These are phyloP conservation scores for Dendrobium huoshanense DNA, from an alignment of 106 monocot species.

Conservation along the genomic window DNA sequence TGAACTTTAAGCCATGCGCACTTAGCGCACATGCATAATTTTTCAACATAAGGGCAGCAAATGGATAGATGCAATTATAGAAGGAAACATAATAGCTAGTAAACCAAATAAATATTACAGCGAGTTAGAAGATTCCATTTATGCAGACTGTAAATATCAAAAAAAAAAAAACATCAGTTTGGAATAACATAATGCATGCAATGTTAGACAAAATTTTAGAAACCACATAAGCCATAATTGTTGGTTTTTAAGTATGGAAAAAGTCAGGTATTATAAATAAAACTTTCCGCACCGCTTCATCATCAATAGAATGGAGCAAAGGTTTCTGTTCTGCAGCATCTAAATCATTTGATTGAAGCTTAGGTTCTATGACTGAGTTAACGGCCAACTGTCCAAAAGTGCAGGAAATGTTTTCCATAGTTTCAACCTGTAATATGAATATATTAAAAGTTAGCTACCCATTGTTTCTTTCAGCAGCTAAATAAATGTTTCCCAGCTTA, in stretches of 20 bases:
- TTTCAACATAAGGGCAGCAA: too few relatives aligned
- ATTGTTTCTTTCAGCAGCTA: neutral
- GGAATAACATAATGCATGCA: neutral
- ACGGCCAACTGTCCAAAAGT: slow-evolving; percentile 4
- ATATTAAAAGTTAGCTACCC: neutral
- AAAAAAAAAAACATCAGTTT: neutral
- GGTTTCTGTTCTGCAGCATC: slow-evolving; percentile 10
- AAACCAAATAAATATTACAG: neutral
- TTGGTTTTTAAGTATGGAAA: too few relatives aligned
- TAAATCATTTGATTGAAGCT: slow-evolving; percentile 14
- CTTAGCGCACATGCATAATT: too few relatives aligned
- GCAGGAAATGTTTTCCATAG: slow-evolving; percentile 25
- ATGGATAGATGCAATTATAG: neutral
- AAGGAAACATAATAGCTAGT: neutral
- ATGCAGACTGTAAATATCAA: neutral
- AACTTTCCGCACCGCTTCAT: slow-evolving; percentile 44
- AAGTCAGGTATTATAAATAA: neutral
- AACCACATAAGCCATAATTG: slow-evolving; percentile 2
- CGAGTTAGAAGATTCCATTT: neutral
- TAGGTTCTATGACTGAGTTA: slow-evolving; percentile 7
- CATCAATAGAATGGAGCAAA: slow-evolving; percentile 21
- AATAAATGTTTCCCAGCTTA: slow-evolving; percentile 18
- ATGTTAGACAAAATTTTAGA: neutral
- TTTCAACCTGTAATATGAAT: slow-evolving; percentile 31
- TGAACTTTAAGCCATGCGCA: too few relatives aligned